Percentiles rank a stretch among this genome's conserved stretches.
Evolutionary conservation across 441 rosid genomes (phyloP).

Genomic region (Jatropha multifida): DNA sequence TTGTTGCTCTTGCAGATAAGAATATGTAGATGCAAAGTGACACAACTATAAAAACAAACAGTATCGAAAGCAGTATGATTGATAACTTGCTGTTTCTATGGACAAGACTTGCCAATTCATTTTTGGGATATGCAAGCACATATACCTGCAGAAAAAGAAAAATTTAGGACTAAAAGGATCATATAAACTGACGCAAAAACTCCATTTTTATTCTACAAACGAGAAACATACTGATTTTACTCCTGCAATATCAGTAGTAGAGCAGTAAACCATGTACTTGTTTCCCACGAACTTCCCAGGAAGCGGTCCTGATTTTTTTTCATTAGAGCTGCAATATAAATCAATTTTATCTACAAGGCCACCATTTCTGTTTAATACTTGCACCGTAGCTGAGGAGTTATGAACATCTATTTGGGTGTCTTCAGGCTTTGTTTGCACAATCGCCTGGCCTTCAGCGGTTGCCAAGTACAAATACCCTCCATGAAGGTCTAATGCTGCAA

Average conservation of each 20-base stretch:
- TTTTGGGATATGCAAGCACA: constrained; percentile 28
- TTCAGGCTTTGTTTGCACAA: constrained; percentile 30
- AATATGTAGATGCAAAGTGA: constrained; percentile 29
- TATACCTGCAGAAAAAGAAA: constrained; percentile 34
- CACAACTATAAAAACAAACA: constrained; percentile 25
- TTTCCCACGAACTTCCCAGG: constrained; percentile 19
- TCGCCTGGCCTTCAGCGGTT: constrained; percentile 35
- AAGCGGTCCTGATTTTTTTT: constrained; percentile 2
- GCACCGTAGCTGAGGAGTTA: constrained; percentile 27
- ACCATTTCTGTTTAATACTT: constrained; percentile 18
- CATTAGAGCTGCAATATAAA: constrained; percentile 19
- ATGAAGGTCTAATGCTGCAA: constrained; percentile 32
- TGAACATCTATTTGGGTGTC: constrained; percentile 15
- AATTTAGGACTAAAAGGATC: neutral
- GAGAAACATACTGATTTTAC: constrained; percentile 28
- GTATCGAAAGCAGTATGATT: constrained; percentile 17
- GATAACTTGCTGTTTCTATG: constrained; percentile 28
- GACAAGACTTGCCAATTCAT: constrained; percentile 24
- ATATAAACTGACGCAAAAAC: too few species aligned
- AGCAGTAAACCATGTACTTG: constrained; percentile 36
- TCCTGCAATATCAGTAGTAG: constrained; percentile 37
- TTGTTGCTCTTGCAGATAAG: constrained; percentile 37
- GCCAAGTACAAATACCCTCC: constrained; percentile 43
- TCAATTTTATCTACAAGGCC: neutral
- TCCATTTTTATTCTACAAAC: neutral